Percentiles rank a stretch among this genome's conserved stretches.
phyloP scores from a whole-genome alignment of 208 protist genomes.

The Leishmania major region DNA sequence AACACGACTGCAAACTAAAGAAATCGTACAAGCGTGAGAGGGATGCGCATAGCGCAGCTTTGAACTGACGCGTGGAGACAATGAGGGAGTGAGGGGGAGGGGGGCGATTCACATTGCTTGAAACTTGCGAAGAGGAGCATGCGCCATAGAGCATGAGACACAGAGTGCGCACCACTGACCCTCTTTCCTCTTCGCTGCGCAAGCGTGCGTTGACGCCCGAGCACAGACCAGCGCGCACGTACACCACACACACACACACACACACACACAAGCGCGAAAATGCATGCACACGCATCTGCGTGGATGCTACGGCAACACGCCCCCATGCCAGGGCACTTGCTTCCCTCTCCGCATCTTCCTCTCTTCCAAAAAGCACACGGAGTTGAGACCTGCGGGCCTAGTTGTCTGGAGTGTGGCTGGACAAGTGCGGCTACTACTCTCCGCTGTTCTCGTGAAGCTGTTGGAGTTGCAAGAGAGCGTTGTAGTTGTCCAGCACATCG shows the following conservation, averaged over 20 bases:
- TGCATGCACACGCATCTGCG: not conserved
- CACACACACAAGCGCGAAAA: not conserved
- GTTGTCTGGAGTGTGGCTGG: not conserved
- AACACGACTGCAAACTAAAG: not conserved
- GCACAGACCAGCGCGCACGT: not conserved
- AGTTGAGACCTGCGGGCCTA: not conserved
- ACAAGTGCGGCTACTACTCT: not conserved
- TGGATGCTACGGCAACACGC: not conserved
- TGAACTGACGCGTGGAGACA: not conserved
- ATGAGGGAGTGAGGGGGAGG: not conserved
- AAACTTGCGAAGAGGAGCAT: not conserved
- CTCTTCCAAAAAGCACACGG: not conserved
- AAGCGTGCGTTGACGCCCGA: not conserved
- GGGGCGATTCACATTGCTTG: not conserved
- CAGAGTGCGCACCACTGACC: not conserved
- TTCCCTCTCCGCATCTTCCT: not conserved
- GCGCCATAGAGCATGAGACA: not conserved
- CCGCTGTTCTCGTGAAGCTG: constrained; percentile 35
- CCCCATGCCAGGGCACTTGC: not conserved
- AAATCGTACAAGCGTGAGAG: not conserved
- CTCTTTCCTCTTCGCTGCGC: not conserved
- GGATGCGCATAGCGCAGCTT: not conserved
- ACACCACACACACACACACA: constrained; percentile 9
- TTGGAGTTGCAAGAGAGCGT: constrained; percentile 70
- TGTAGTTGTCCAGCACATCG: constrained; percentile 85